phyloP scores from a whole-genome alignment of 805 yeast genomes.

The Isabelozyma gotoi region DNA sequence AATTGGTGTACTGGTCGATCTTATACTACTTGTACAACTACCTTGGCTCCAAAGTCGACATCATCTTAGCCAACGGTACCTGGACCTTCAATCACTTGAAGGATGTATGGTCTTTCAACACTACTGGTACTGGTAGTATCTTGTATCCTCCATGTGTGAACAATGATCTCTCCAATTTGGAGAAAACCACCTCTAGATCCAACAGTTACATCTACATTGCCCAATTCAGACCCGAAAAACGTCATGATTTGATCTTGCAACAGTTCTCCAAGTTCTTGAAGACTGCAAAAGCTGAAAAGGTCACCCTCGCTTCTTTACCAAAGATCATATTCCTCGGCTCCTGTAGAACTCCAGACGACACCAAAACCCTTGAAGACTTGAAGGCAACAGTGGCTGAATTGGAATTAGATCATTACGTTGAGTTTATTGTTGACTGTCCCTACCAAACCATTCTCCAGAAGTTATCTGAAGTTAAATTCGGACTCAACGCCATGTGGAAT shows the following conservation, averaged over 20 bases:
- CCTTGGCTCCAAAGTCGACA: slow-evolving; percentile 64
- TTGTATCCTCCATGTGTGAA: slow-evolving; percentile 92
- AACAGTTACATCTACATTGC: slow-evolving; percentile 63
- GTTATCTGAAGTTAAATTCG: slow-evolving; percentile 61
- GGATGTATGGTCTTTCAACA: slow-evolving; percentile 53
- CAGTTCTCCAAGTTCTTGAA: slow-evolving; percentile 61
- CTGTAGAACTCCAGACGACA: slow-evolving; percentile 70
- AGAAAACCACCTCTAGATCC: slow-evolving; percentile 25
- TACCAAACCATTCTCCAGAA: slow-evolving; percentile 59
- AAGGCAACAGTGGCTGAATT: slow-evolving; percentile 36
- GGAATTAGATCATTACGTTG: slow-evolving; percentile 33
- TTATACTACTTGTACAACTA: slow-evolving; percentile 64
- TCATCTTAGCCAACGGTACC: slow-evolving; percentile 77
- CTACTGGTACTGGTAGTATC: slow-evolving; percentile 34
- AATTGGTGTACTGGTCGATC: slow-evolving; percentile 66
- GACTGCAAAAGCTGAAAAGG: slow-evolving; percentile 11
- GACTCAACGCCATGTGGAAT: slow-evolving; percentile 98
- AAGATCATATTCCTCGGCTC: slow-evolving; percentile 79
- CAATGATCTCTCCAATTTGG: slow-evolving; percentile 34
- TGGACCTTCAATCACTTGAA: slow-evolving; percentile 86
- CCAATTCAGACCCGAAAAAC: slow-evolving; percentile 93
- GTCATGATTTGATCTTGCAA: slow-evolving; percentile 69
- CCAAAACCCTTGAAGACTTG: slow-evolving; percentile 53
- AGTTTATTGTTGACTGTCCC: slow-evolving; percentile 72
- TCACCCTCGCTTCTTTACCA: slow-evolving; percentile 35